Conservation (phyloP, 176 grass and related monocot genomes). For the Oryza punctata region DNA sequence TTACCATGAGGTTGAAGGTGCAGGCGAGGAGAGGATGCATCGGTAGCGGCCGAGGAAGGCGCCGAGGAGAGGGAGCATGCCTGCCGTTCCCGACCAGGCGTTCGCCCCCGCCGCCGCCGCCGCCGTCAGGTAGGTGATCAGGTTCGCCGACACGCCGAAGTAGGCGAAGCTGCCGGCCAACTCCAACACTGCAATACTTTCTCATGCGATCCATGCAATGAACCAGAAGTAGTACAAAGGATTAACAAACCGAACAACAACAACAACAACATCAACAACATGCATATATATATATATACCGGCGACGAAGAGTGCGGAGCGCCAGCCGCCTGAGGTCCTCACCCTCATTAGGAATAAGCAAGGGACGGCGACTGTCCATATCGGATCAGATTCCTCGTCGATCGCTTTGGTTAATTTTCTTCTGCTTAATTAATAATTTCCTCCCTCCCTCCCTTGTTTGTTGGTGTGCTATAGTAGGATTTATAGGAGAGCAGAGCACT, state of each 20-base stretch:
- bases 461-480: too few relatives aligned
- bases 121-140: constrained; percentile 72
- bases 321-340: constrained; percentile 38
- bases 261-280: too few relatives aligned
- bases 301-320: constrained; percentile 43
- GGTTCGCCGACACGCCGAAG: constrained; percentile 59
- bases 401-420: too few relatives aligned
- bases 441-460: too few relatives aligned
- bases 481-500: too few relatives aligned
- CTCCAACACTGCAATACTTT: constrained; percentile 48
- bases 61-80: constrained; percentile 55
- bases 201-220: too few relatives aligned
- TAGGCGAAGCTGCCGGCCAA: constrained; percentile 53
- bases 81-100: constrained; percentile 46
- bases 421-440: too few relatives aligned
- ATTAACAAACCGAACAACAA: too few relatives aligned
- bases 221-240: too few relatives aligned
- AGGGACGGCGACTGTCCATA: too few relatives aligned
- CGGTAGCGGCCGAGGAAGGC: constrained; percentile 60
- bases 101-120: constrained; percentile 60
- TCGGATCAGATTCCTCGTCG: too few relatives aligned
- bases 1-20: constrained; percentile 55
- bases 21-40: constrained; percentile 54
- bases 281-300: not conserved
- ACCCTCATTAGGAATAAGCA: not conserved